Base-by-base conservation (phyloP, 352 stramenopile species). In the Thraustotheca clavata region DNA sequence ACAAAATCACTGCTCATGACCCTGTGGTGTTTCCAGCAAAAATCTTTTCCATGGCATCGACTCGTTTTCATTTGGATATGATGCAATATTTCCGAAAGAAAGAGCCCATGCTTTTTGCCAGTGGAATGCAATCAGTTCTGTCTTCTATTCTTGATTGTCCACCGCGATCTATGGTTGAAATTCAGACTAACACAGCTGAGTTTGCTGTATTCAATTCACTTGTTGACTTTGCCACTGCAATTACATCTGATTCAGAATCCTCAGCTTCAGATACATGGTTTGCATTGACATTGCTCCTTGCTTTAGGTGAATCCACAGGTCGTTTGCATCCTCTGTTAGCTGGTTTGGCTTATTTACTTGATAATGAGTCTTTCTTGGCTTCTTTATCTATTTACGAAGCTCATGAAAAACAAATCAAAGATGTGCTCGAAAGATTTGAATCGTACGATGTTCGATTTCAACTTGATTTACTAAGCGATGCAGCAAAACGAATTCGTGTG, bases 131-230 rank as follows among this genome's bases (percentile, higher is more conserved):
- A 6, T 54, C 33, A 35, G 18, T 65, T 38, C 0, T 52, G 6
- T 40, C 35, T 18, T 39, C 57, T 32, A 52, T 65, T 20, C 57
- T 65, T 7, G 57, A 65, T 24, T 65, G 43, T 41, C 57, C 57
- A 8, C n/a, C 57, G 26, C 16, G 52, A 16, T 26, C 38, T 3
- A 40, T 65, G 3, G 38, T 18, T 5, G 29, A 8, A 7, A 65
- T 54, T 24, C 16, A 9, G 4, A 9, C n/a, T 4, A 22, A 65
- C 8, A 46, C 14, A n/a, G 57, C 57, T 29, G 57, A 65, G n/a
- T 40, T 35, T 14, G 57, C 57, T 3, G 31, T 41, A 8, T 41
- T 65, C 18, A 8, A 54, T 18, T 40, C 57, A 0, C 20, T 46
- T 16, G 43, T 50, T 20, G 22, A 16, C 12, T 65, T 65, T 54